phyloP scores from a whole-genome alignment of 2,329 filamentous ascomycete genomes.

The Penicillium sp. region DNA sequence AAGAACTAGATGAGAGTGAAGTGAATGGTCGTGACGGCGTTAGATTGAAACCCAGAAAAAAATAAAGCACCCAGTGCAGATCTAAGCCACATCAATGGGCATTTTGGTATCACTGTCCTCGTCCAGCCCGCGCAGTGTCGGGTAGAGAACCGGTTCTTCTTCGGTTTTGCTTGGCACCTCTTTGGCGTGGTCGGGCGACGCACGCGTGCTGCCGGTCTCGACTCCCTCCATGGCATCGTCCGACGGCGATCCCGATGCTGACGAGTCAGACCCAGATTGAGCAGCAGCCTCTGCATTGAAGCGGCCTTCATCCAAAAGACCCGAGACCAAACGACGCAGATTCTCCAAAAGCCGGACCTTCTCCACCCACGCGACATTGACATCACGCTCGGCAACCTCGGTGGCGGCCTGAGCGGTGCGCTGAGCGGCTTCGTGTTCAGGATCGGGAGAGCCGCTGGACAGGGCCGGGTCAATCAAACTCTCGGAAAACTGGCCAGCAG shows the following conservation, averaged over 20 bases:
- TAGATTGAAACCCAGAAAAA: slow-evolving; percentile 5
- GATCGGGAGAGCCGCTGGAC: slow-evolving; percentile 26
- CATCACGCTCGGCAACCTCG: slow-evolving; percentile 38
- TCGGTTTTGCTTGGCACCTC: slow-evolving; percentile 25
- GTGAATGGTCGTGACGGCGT: slow-evolving; percentile 19
- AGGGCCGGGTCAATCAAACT: slow-evolving; percentile 43
- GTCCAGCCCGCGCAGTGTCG: slow-evolving; percentile 30
- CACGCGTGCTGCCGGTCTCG: slow-evolving; percentile 29
- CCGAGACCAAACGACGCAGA: slow-evolving; percentile 53
- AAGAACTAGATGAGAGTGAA: slow-evolving; percentile 4
- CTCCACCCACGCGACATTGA: slow-evolving; percentile 55
- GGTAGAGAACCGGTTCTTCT: slow-evolving; percentile 28
- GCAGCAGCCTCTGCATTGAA: slow-evolving; percentile 32
- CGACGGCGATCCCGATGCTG: slow-evolving; percentile 14
- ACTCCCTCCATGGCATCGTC: slow-evolving; percentile 28
- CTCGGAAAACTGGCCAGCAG: slow-evolving; percentile 29
- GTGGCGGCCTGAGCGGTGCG: slow-evolving; percentile 37
- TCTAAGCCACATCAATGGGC: slow-evolving; percentile 23
- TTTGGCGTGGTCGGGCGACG: slow-evolving; percentile 43
- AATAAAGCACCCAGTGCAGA: neutral
- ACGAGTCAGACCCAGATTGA: slow-evolving; percentile 14
- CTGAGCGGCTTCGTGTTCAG: slow-evolving; percentile 28
- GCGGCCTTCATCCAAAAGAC: slow-evolving; percentile 50
- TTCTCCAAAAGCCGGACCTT: slow-evolving; percentile 60
- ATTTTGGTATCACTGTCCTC: slow-evolving; percentile 36